Evolutionary conservation across 257 asterid species (phyloP).

Genomic region (Solanum paucissectum): DNA sequence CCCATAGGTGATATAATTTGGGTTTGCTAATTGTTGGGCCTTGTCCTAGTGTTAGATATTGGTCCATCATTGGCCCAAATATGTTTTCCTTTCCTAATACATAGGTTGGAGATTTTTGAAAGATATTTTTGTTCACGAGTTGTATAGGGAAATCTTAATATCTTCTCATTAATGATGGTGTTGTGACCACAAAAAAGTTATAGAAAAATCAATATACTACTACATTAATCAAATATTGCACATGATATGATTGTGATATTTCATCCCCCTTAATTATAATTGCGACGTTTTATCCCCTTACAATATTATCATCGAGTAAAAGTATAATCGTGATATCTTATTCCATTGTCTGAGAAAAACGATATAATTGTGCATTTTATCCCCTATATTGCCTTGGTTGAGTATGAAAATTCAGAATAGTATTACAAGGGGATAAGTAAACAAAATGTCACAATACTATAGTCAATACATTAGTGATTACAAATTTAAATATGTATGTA

Average conservation of each 20-base stretch:
- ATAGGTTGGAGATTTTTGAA: not conserved
- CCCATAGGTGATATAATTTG: not conserved
- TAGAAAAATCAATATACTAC: not conserved
- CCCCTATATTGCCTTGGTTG: not conserved
- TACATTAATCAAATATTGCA: not conserved
- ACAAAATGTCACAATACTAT: not conserved
- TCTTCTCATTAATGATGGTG: not conserved
- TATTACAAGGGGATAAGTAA: not conserved
- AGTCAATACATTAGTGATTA: not conserved
- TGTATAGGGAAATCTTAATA: not conserved
- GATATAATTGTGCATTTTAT: not conserved
- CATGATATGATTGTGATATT: not conserved
- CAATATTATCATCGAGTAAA: not conserved
- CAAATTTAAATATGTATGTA: not conserved
- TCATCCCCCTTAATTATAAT: not conserved
- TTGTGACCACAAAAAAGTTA: not conserved
- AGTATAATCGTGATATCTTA: not conserved
- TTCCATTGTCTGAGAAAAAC: not conserved
- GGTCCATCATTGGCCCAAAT: not conserved
- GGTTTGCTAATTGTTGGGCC: not conserved
- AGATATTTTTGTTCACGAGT: not conserved
- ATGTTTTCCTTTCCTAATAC: not conserved
- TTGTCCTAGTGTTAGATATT: not conserved
- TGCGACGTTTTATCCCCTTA: not conserved
- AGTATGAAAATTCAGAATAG: not conserved